Conservation (phyloP, 2,329 filamentous ascomycete species). For the Arthroderma sp. region DNA sequence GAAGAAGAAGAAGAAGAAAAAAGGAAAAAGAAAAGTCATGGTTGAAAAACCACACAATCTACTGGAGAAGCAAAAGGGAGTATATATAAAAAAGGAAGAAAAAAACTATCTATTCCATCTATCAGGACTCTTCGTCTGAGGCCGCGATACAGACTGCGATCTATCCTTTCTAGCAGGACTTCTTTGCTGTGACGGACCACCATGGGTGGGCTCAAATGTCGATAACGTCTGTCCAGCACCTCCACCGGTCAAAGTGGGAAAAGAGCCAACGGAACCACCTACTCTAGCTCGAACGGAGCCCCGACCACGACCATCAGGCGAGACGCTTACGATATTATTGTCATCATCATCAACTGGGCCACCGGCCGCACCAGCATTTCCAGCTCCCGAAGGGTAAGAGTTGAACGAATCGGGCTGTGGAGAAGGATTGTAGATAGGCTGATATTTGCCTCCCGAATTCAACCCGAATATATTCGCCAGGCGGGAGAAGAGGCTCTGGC, state of each 20-base stretch:
- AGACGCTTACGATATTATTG: no score
- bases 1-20: conserved; percentile 1
- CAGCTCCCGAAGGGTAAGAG: no score
- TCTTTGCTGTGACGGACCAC: background rate
- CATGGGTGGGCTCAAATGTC: no score
- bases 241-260: background rate
- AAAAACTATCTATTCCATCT: background rate
- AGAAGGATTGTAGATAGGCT: no score
- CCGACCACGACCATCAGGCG: background rate
- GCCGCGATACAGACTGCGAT: background rate
- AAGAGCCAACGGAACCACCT: background rate
- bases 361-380: no score
- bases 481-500: no score
- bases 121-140: background rate
- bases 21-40: background rate
- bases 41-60: background rate
- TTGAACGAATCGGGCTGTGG: no score
- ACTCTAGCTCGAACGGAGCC: background rate
- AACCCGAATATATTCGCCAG: no score
- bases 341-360: no score
- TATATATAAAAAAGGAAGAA: background rate
- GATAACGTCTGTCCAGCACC: no score
- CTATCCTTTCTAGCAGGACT: background rate
- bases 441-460: no score
- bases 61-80: background rate